Evolutionary conservation across 495 filamentous ascomycete species (phyloP).

Genomic region (Tuber magnatum): DNA sequence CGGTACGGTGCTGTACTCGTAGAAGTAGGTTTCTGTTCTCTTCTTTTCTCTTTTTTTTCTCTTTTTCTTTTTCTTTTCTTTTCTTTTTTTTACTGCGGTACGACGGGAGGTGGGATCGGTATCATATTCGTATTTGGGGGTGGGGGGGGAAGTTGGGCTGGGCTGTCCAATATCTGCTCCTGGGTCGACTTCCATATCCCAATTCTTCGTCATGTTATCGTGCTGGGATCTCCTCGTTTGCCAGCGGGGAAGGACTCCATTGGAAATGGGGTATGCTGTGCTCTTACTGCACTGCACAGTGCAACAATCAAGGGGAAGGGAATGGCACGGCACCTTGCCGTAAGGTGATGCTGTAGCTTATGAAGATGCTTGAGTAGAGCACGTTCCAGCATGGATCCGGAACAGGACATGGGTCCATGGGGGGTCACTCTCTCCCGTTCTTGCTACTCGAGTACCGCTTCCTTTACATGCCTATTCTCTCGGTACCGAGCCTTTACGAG

Average conservation of each 20-base stretch:
- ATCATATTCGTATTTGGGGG: not conserved
- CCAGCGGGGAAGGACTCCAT: not conserved
- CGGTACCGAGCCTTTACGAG: no score
- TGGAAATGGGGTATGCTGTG: not conserved
- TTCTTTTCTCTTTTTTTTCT: no score
- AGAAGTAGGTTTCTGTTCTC: no score
- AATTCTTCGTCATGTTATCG: not conserved
- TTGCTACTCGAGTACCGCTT: not conserved
- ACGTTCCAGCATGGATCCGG: not conserved
- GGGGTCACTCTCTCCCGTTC: not conserved
- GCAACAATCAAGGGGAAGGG: not conserved
- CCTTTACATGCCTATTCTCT: not conserved
- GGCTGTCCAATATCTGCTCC: not conserved
- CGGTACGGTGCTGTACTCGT: no score
- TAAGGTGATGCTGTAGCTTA: not conserved
- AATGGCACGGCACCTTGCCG: not conserved
- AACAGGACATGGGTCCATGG: not conserved
- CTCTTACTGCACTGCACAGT: no score
- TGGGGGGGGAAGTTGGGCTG: not conserved
- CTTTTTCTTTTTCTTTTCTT: not conserved
- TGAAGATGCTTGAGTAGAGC: not conserved
- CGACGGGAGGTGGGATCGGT: not conserved
- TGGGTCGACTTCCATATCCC: not conserved
- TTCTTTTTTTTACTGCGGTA: not conserved
- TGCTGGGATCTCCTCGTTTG: not conserved